A percentile compares a stretch with the other conserved stretches of the same genome.
Evolutionary conservation across 1,139 yeast species (phyloP).

Genomic region (Yamadazyma trypodendri): DNA sequence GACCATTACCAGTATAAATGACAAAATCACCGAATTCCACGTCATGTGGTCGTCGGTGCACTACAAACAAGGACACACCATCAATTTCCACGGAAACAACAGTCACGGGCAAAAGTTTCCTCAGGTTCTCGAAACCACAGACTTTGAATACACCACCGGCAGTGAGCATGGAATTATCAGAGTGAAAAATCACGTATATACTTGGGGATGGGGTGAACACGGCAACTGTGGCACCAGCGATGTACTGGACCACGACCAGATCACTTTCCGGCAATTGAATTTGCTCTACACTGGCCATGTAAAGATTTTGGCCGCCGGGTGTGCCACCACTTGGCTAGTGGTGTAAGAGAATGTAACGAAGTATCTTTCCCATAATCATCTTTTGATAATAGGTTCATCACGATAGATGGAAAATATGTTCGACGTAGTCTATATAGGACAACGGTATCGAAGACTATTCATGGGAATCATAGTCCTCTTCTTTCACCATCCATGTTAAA

Average conservation of each 20-base stretch:
- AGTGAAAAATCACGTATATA: conserved; percentile 35
- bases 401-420: conserved; percentile 77
- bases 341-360: conserved; percentile 53
- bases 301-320: conserved; percentile 35
- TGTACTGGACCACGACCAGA: conserved; percentile 21
- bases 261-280: conserved; percentile 40
- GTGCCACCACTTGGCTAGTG: conserved; percentile 46
- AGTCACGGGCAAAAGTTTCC: conserved; percentile 68
- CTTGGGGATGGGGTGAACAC: conserved; percentile 99
- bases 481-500: conserved; percentile 22
- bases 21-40: conserved; percentile 20
- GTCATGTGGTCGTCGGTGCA: conserved; percentile 88
- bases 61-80: conserved; percentile 21
- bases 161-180: conserved; percentile 79
- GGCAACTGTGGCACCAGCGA: conserved; percentile 77
- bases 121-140: conserved; percentile 8
- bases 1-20: background rate
- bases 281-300: conserved; percentile 25
- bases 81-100: conserved; percentile 67
- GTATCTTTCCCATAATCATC: conserved; percentile 80
- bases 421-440: conserved; percentile 66
- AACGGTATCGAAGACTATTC: conserved; percentile 50
- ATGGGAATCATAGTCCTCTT: conserved; percentile 18
- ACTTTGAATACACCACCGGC: conserved; percentile 49
- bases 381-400: conserved; percentile 45